A percentile compares a stretch with the other conserved stretches of the same genome.
Conservation (phyloP, 805 yeast species). For the Debaryomyces hansenii region DNA sequence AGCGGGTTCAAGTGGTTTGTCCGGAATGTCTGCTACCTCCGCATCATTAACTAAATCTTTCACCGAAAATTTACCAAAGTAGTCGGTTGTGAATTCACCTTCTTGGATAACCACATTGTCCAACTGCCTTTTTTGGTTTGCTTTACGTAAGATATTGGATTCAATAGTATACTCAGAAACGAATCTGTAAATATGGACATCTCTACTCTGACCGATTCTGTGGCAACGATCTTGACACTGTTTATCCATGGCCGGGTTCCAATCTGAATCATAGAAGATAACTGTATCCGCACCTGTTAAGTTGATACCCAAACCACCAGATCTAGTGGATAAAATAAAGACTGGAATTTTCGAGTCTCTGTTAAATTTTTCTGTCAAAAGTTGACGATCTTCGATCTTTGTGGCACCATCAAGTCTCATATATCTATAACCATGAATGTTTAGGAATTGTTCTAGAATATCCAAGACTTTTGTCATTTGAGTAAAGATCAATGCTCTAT, state of each 20-base stretch:
- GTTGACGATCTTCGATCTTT: conserved; percentile 93
- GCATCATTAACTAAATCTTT: conserved; percentile 77
- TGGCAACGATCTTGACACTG: conserved; percentile 99
- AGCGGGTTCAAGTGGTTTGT: conserved; percentile 36
- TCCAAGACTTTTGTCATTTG: conserved; percentile 98
- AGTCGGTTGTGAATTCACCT: conserved; percentile 97
- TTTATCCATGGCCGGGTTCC: conserved; percentile 99
- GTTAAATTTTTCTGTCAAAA: conserved; percentile 89
- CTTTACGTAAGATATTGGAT: conserved; percentile 88
- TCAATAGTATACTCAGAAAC: conserved; percentile 96
- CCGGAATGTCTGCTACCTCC: conserved; percentile 40
- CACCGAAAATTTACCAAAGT: conserved; percentile 83
- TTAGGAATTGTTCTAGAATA: conserved; percentile 87
- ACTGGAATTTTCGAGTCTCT: conserved; percentile 83
- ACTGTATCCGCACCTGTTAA: conserved; percentile 99
- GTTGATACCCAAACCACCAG: conserved; percentile 98
- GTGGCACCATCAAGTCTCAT: conserved; percentile 98
- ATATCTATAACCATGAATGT: conserved; percentile 91
- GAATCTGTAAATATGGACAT: conserved; percentile 94
- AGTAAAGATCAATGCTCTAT: conserved; percentile 91
- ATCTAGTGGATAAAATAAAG: conserved; percentile 89
- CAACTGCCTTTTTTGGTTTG: conserved; percentile 89
- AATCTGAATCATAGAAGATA: conserved; percentile 95
- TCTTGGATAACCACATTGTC: conserved; percentile 96
- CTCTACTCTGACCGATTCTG: conserved; percentile 97